Base-by-base conservation (phyloP, 306 rosid species). In the Corylus avellana region DNA sequence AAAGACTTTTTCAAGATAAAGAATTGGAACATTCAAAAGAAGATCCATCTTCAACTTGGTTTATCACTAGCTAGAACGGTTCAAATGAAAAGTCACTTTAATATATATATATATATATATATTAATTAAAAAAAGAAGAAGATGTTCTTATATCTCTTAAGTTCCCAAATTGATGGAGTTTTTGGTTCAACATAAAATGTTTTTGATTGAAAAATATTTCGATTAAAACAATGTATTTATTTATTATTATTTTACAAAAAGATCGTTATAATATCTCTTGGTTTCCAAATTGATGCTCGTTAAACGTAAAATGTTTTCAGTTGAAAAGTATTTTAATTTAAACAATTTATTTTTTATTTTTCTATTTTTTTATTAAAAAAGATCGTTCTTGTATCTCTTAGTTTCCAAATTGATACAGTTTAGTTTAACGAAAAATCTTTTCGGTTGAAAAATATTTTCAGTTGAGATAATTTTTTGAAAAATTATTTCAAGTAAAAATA, bases 341-440 rank as follows among this genome's bases (percentile, higher is more conserved):
- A 22, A 22, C 25, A 22, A 22, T 22, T 18, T 22, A 12, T 25
- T 9, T 58, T 58, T 58, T 20, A n/a, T n/a, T n/a, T n/a, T n/a
- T n/a, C n/a, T 22, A 22, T 3, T 18, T 18, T 57, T n/a, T 57
- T 20, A 29, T 16, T 61, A 22, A 67, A 69, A n/a, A 12, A 4
- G 68, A 83, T 84, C 27, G 75, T 84, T 86, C 82, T 84, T 83
- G 68, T 79, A 75, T 86, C 79, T 83, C 84, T 77, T 84, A 49
- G 71, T 55, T 73, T 75, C 73, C 56, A 66, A 80, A 82, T 78
- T 84, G 71, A 29, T 29, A 2, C 2, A 29, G 32, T 1, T 29
- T 29, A 2, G 32, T 29, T 1, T 29, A 29, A 29, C 32, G 32
- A 1, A 29, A 29, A 29, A 29, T 29, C 2, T 29, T 29, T 29